Evolutionary conservation across 495 filamentous ascomycete genomes (phyloP).

Genomic region (Penicillium steckii): DNA sequence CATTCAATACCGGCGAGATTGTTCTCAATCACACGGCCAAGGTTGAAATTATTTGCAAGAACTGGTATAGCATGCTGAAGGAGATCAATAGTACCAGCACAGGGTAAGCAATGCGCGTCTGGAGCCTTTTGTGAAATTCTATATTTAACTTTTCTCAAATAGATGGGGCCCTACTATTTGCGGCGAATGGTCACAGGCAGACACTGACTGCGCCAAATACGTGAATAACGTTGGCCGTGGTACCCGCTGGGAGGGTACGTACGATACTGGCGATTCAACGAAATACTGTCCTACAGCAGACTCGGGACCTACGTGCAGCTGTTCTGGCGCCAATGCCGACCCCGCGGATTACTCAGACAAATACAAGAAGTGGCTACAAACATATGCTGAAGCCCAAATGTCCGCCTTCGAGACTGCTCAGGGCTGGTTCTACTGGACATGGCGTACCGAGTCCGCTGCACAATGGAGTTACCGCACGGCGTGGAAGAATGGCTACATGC

Average conservation of each 20-base stretch:
- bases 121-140: background rate
- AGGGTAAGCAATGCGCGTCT: conserved; percentile 48
- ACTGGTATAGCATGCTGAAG: conserved; percentile 77
- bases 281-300: conserved; percentile 69
- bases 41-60: conserved; percentile 79
- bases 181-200: conserved; percentile 97
- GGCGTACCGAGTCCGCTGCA: conserved; percentile 71
- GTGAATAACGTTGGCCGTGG: conserved; percentile 90
- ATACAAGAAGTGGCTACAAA: conserved; percentile 84
- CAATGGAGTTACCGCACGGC: conserved; percentile 96
- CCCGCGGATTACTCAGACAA: conserved; percentile 60
- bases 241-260: conserved; percentile 86
- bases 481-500: conserved; percentile 79
- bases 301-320: conserved; percentile 59
- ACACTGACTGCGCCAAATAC: conserved; percentile 88
- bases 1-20: conserved; percentile 79
- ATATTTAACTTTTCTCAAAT: conserved; percentile 2
- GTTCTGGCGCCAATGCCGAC: conserved; percentile 72
- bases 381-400: conserved; percentile 97
- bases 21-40: conserved; percentile 69
- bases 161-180: conserved; percentile 94
- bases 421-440: conserved; percentile 99
- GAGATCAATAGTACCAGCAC: conserved; percentile 66
- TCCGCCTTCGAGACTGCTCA: conserved; percentile 81
- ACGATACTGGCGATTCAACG: conserved; percentile 57